Percentiles rank a stretch among this genome's conserved stretches.
phyloP scores from a whole-genome alignment of 176 grass and related monocot genomes.

The Rhipidocladum racemiflorum region DNA sequence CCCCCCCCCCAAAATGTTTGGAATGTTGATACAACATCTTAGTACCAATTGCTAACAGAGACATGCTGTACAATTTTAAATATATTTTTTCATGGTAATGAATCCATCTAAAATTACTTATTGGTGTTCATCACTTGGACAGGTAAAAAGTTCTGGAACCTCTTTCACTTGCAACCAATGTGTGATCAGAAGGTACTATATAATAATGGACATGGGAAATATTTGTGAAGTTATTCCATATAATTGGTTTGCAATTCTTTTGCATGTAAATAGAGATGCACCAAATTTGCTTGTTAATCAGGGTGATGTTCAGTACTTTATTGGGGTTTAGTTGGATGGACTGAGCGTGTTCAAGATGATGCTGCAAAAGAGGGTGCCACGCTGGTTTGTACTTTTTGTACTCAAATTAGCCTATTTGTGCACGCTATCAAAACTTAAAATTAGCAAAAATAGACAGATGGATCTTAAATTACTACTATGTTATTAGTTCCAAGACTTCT shows the following conservation, averaged over 20 bases:
- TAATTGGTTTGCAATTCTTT: constrained; percentile 27
- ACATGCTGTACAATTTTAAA: not conserved
- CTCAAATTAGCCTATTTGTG: constrained; percentile 6
- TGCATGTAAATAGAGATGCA: constrained; percentile 29
- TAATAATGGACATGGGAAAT: constrained; percentile 8
- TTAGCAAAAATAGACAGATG: not conserved
- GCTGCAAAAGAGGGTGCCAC: constrained; percentile 67
- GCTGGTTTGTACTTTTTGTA: constrained; percentile 48
- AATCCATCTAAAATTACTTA: no score
- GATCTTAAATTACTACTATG: not conserved
- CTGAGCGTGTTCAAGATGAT: constrained; percentile 63
- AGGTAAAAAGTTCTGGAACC: no score
- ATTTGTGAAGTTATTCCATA: constrained; percentile 20
- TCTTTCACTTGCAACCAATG: constrained; percentile 94
- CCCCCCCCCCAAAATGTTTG: not conserved
- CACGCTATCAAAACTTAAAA: not conserved
- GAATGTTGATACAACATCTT: not conserved
- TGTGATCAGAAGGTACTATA: constrained; percentile 84
- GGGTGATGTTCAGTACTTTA: constrained; percentile 98
- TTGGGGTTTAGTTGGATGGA: constrained; percentile 98
- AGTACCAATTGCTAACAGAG: not conserved
- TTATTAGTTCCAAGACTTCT: not conserved
- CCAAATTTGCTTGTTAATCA: constrained; percentile 36
- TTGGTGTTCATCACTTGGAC: no score
- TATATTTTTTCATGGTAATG: not conserved